Evolutionary conservation across 495 filamentous ascomycete species (phyloP).

Genomic region (Massariosphaeria phaeospora): DNA sequence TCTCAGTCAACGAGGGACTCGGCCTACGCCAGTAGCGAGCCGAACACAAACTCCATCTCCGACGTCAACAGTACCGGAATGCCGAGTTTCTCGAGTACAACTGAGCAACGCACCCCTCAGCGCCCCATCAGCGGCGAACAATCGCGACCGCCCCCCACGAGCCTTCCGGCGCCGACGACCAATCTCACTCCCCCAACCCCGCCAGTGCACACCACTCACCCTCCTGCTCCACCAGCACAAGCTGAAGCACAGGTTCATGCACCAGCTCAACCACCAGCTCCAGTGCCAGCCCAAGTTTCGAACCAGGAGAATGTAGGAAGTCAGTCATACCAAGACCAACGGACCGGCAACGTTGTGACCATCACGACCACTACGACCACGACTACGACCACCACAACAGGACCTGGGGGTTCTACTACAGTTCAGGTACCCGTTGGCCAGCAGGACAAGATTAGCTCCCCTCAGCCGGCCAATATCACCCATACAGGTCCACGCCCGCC

Average conservation of each 20-base stretch:
- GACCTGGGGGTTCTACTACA: constrained; percentile 25
- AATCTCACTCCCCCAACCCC: constrained; percentile 28
- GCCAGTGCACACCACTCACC: not conserved
- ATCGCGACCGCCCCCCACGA: constrained; percentile 5
- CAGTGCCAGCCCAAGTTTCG: not conserved
- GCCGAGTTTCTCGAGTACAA: constrained; percentile 26
- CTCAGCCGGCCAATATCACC: constrained; percentile 17
- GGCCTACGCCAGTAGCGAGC: constrained; percentile 24
- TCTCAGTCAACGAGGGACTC: constrained; percentile 12
- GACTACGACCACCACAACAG: constrained; percentile 29
- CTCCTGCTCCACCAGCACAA: constrained; percentile 1
- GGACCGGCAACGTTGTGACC: constrained; percentile 26
- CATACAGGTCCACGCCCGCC: constrained; percentile 28
- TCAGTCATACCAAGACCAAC: constrained; percentile 19
- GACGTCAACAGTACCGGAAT: constrained; percentile 16
- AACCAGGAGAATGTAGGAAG: constrained; percentile 10
- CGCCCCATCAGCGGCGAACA: constrained; percentile 13
- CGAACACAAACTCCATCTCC: constrained; percentile 18
- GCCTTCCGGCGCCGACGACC: constrained; percentile 7
- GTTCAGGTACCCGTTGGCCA: constrained; percentile 16
- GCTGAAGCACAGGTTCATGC: too few relatives aligned
- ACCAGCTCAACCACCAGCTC: not conserved
- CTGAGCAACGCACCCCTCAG: constrained; percentile 11
- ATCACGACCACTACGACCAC: constrained; percentile 29
- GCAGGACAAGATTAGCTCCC: not conserved